Conservation (phyloP, 78 protist species). For the Dictyostelium purpureum region DNA sequence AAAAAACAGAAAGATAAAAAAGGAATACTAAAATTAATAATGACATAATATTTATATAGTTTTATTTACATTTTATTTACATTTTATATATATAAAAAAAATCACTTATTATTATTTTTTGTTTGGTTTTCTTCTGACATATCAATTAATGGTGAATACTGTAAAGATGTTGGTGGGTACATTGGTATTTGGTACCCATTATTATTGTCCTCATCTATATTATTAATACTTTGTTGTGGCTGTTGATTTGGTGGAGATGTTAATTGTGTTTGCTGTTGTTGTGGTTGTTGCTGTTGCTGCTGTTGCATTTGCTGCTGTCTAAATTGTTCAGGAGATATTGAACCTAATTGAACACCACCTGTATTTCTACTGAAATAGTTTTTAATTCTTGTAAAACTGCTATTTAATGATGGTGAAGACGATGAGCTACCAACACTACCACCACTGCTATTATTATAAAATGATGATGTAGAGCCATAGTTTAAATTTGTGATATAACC, state of each 20-base stretch:
- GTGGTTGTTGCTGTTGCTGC: not conserved
- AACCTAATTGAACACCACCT: not conserved
- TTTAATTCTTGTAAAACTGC: not conserved
- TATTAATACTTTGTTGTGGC: not conserved
- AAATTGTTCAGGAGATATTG: not conserved
- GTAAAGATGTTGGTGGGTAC: not conserved
- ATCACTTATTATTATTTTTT: too few relatives aligned
- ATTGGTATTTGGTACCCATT: too few relatives aligned
- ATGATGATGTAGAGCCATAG: conserved; percentile 29
- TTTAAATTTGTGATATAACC: conserved; percentile 28
- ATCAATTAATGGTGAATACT: conserved; percentile 1
- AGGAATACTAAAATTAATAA: too few relatives aligned
- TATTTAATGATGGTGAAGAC: not conserved
- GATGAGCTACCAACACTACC: not conserved
- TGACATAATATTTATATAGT: too few relatives aligned
- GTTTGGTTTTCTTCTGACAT: conserved; percentile 5
- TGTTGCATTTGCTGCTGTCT: not conserved
- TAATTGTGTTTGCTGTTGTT: not conserved
- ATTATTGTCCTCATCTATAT: too few relatives aligned
- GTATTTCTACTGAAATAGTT: not conserved
- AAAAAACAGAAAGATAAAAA: too few relatives aligned
- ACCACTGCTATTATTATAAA: not conserved
- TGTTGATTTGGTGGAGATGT: not conserved
- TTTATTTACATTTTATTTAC: too few relatives aligned
- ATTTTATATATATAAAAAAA: too few relatives aligned